Evolutionary conservation across 495 filamentous ascomycete genomes (phyloP).

Genomic region (Aspergillus conjunctus): DNA sequence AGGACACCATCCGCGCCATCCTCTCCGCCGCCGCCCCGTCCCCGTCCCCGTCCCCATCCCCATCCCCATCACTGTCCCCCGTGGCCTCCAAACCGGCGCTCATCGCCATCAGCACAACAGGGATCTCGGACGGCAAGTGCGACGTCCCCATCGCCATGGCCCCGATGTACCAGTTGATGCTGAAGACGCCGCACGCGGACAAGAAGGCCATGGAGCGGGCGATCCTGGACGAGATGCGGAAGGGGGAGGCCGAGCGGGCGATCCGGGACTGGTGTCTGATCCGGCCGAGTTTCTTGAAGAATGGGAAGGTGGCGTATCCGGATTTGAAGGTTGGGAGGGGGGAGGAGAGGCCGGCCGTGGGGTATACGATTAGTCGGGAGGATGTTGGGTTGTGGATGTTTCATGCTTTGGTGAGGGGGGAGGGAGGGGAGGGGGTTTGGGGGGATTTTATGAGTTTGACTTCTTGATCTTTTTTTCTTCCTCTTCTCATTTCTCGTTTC

Average conservation of each 20-base stretch:
- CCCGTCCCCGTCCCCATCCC: too few relatives aligned
- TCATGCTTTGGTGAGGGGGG: conserved; percentile 19
- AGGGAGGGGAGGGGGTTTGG: background rate
- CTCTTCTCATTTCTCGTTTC: background rate
- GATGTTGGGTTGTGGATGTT: conserved; percentile 46
- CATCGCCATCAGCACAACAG: conserved; percentile 56
- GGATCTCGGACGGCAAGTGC: conserved; percentile 46
- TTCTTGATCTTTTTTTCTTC: background rate
- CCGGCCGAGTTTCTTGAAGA: conserved; percentile 43
- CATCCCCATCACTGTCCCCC: conserved; percentile 19
- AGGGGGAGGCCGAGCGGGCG: conserved; percentile 2
- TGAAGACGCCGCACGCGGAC: conserved; percentile 57
- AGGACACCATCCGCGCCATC: conserved; percentile 48
- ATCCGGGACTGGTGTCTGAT: conserved; percentile 51
- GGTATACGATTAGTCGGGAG: conserved; percentile 46
- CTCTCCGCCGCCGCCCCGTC: conserved; percentile 41
- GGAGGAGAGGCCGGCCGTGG: conserved; percentile 38
- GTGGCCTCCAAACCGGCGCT: conserved; percentile 42
- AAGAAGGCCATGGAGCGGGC: conserved; percentile 61
- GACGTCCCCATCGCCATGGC: conserved; percentile 55
- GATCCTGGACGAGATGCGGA: conserved; percentile 36
- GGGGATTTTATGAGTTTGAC: conserved; percentile 3
- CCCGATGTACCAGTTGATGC: conserved; percentile 53
- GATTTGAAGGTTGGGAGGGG: conserved; percentile 46
- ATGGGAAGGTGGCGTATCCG: conserved; percentile 27